Base-by-base conservation (phyloP, 257 asterid genomes). In the Cruciata laevipes region DNA sequence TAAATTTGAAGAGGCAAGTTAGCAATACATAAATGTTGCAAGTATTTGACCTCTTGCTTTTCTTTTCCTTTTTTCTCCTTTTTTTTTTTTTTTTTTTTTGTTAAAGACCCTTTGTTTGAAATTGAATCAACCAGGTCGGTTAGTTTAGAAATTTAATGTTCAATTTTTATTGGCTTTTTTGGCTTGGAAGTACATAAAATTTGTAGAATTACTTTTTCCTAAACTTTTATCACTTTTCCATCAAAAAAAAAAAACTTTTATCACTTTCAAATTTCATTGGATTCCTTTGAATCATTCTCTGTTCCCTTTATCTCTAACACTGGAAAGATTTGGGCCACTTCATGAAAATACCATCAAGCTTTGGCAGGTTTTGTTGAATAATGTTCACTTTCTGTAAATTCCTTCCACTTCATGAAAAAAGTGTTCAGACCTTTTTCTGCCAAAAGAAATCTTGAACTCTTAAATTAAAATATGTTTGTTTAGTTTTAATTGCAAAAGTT, bases 261-360 rank as follows among this genome's bases (percentile, higher is more conserved):
- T 67, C 32, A 18, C 53, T 18, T 13, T 53, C 51, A 17, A 67
- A 53, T 70, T 42, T 40, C 76, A 67, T 72, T 25, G 75, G 75
- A 72, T 71, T 3, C 75, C 51, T 65, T 65, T 18, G 20, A 7
- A 55, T 52, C 35, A 53, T 53, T 10, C 53, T 14, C 18, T 3
- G 37, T 23, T 32, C 53, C 24, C 71, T 56, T 56, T 40, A 27
- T 60, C 55, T 64, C 66, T 42, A 20, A 13, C 17, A 65, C 58
- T 60, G 20, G 35, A 31, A 60, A 53, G 65, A 65, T 72, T 65
- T 11, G 76, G 76, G 59, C 76, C 71, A 65, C 70, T 56, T 42
- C 66, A 71, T 56, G 57, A 61, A 63, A 61, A 63, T 18, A 13
- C 35, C 66, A 40, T 51, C 63, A 35, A 52, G 40, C 37, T 11